Evolutionary conservation across 2,329 filamentous ascomycete species (phyloP), one percentile per base, ranked within the genome.

Genomic region (Fusarium albosuccineum): DNA sequence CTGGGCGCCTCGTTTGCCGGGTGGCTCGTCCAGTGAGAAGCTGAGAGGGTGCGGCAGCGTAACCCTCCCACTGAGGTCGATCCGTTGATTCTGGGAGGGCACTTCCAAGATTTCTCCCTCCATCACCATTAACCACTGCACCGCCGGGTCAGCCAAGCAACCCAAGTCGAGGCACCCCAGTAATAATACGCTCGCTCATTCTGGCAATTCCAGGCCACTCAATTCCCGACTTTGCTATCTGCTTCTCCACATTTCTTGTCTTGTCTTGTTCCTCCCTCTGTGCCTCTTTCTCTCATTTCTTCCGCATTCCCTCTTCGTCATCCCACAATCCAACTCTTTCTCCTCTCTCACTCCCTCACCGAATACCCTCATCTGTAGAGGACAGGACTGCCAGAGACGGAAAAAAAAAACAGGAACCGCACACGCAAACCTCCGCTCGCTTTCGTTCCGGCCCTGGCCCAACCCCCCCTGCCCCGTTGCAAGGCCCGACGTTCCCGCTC

Each of bases 401-500:
- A 41, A 9, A 54, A 8, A 39, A 45, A 26, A n/a, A n/a, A n/a
- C 17, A 56, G 26, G 57, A 44, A 60, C 57, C 44, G 56, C 51
- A 56, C 57, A 49, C 16, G 11, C 30, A 33, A 49, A 13, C 51
- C 27, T 60, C 57, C 51, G 49, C 57, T 27, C 37, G 52, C 41
- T 60, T 29, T 36, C 52, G 44, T 46, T 46, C 33, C 36, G 39
- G 55, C 39, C 17, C 30, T 29, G 13, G 26, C 39, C 22, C 26
- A 29, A 27, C 50, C 13, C 45, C 56, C 45, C 56, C 45, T 61
- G 60, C 34, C 37, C 33, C 13, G 29, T 40, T 50, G 45, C 34
- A 49, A 56, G 48, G 46, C 41, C 61, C 64, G 64, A 67, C 55
- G 33, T 54, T 64, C 42, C 64, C 64, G 64, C 64, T 44, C 55